These are phyloP conservation scores for Rubia yunnanensis DNA, from an alignment of 257 asterid species.

Conservation along the genomic window DNA sequence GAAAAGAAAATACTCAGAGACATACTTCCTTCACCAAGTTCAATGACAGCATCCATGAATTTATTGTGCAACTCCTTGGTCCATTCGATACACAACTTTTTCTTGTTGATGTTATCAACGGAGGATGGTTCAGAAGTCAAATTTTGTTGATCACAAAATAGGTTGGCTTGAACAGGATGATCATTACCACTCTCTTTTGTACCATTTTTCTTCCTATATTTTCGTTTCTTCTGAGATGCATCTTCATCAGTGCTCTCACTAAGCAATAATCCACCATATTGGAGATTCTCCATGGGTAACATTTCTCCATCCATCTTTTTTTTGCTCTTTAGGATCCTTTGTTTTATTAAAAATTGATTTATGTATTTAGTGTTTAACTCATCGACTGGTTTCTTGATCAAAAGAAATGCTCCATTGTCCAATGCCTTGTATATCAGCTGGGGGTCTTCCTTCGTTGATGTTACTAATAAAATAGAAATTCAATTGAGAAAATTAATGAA, in stretches of 20 bases:
- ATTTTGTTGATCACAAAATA: too few species aligned
- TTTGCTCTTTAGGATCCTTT: not conserved
- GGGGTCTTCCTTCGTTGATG: constrained; percentile 6
- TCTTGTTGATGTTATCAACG: not conserved
- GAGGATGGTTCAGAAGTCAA: not conserved
- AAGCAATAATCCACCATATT: not conserved
- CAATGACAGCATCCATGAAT: constrained; percentile 9
- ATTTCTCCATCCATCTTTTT: not conserved
- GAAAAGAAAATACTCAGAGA: not conserved
- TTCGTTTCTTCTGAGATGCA: not conserved
- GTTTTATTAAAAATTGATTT: constrained; percentile 5
- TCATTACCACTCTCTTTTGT: not conserved
- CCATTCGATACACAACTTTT: constrained; percentile 16
- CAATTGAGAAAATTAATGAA: not conserved
- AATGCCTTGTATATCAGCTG: not conserved
- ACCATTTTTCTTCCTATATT: not conserved
- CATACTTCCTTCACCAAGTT: constrained; percentile 31
- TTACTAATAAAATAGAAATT: not conserved
- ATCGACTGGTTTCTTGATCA: constrained; percentile 4
- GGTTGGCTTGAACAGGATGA: not conserved
- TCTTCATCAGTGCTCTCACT: not conserved
- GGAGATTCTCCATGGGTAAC: not conserved
- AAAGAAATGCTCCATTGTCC: constrained; percentile 8
- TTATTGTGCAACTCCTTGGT: constrained; percentile 17
- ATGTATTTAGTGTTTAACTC: not conserved